Base-by-base conservation (phyloP, 1,284 basidiomycete genomes). In the Fistulinella cinereoalba region DNA sequence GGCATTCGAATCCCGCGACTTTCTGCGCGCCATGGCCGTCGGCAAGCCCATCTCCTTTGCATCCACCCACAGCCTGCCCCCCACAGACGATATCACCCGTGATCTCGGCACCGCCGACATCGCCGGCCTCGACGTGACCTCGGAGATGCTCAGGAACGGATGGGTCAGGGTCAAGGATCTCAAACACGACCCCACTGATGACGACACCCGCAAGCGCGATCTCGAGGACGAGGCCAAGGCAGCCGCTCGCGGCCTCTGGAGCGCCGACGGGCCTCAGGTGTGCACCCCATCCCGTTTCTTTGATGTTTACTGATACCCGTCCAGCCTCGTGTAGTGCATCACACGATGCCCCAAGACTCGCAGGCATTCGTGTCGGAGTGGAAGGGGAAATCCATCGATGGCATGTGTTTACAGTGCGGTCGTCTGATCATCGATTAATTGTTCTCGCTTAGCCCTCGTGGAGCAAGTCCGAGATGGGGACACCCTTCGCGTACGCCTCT, bases 381-480 rank as follows among this genome's bases (percentile, higher is more conserved):
- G 84, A 97, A 94, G 67, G 92, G 89, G 27, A 88, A 92, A 65
- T 73, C 81, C 10, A 73, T 98, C 51, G 92, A 97, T 62, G 91
- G 91, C 86, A 68, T 58, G 71, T 54, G 33, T 36, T 33, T 25
- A 24, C 33, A 22, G 8, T 21, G 25, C 6, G 13, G n/a, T 34
- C 1, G 16, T 33, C n/a, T 9, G 31, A 18, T 32, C 32, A 4
- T 44, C 3, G 10, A 46, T 49, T 52, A 28, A 43, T 33, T 23
- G 40, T 43, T 45, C 15, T 43, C 33, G 39, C 40, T 18, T 50
- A 92, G 92, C 88, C 43, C 81, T 96, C 52, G 91, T 99, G 50
- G 96, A 99, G 70, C 86, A 91, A 68, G 93, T 98, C 46, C 82
- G 90, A 44, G 95, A 99, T 65, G 96, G 95, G 40, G 88, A 88